These are phyloP conservation scores for Pholiota conissans DNA, from an alignment of 768 basidiomycete species.

Conservation along the genomic window DNA sequence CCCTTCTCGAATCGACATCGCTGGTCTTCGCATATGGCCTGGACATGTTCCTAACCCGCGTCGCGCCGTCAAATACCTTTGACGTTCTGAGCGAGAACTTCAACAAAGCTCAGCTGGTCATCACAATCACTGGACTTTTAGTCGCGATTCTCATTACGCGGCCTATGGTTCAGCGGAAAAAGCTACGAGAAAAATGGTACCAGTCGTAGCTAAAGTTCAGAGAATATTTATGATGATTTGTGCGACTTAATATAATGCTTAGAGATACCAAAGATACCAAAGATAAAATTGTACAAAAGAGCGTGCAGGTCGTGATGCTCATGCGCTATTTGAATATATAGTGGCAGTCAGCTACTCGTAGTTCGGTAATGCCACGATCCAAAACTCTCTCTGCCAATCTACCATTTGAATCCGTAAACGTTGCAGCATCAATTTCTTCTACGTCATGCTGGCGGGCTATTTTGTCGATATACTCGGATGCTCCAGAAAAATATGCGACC, in stretches of 20 bases:
- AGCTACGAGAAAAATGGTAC: slow-evolving; percentile 74
- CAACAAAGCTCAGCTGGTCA: slow-evolving; percentile 88
- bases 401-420: slow-evolving; percentile 13
- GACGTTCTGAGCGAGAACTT: slow-evolving; percentile 91
- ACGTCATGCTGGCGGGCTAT: slow-evolving; percentile 10
- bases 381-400: slow-evolving; percentile 12
- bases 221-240: background rate
- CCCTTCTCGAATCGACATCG: slow-evolving; percentile 90
- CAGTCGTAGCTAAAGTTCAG: slow-evolving; percentile 28
- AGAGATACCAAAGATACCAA: background rate
- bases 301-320: no score
- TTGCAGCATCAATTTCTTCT: slow-evolving; percentile 9
- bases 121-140: slow-evolving; percentile 73
- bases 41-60: slow-evolving; percentile 86
- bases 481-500: slow-evolving; percentile 40
- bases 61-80: slow-evolving; percentile 87
- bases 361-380: slow-evolving; percentile 16
- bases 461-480: slow-evolving; percentile 31
- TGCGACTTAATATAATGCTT: background rate
- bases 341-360: slow-evolving; percentile 10
- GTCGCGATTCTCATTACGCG: slow-evolving; percentile 78
- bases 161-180: slow-evolving; percentile 77
- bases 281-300: no score
- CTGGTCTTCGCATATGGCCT: slow-evolving; percentile 84
- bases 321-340: no score